Conservation (phyloP, 768 basidiomycete species). For the Hirschioporus abietinus region DNA sequence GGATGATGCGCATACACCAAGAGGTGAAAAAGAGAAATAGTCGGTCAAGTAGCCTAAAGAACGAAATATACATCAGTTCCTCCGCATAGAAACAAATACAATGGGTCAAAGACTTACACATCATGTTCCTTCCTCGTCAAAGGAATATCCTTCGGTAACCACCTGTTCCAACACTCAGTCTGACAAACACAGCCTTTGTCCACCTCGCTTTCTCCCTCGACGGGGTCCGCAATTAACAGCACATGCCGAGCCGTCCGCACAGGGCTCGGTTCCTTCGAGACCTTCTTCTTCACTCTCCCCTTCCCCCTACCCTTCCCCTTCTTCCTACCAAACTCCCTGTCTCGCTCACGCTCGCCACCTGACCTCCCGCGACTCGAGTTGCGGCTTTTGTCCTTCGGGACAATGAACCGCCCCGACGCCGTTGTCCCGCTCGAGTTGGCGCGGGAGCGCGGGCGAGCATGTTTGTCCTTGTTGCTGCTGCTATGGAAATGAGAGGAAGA, state of each 20-base stretch:
- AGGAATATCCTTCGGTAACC: not conserved
- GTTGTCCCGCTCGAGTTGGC: not conserved
- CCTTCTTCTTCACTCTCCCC: not conserved
- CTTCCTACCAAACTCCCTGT: not conserved
- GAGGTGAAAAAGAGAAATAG: constrained; percentile 45
- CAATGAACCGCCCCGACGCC: not conserved
- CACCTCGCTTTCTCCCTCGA: not conserved
- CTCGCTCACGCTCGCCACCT: not conserved
- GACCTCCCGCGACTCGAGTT: not conserved
- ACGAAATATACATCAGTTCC: not conserved
- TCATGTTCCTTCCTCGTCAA: not conserved
- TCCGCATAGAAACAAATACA: not conserved
- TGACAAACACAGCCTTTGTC: not conserved
- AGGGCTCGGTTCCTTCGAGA: not conserved
- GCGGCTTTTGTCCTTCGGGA: not conserved
- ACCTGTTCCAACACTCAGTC: not conserved
- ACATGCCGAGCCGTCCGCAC: not conserved
- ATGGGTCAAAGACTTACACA: not conserved
- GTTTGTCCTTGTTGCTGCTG: not conserved
- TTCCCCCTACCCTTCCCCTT: not conserved
- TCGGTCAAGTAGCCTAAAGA: constrained; percentile 36
- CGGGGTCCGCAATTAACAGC: not conserved
- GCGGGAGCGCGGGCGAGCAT: not conserved
- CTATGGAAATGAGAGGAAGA: not conserved
- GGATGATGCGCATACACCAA: constrained; percentile 46